These are phyloP conservation scores for Sphenostylis stenocarpa DNA, from an alignment of 306 rosid genomes.

Conservation along the genomic window DNA sequence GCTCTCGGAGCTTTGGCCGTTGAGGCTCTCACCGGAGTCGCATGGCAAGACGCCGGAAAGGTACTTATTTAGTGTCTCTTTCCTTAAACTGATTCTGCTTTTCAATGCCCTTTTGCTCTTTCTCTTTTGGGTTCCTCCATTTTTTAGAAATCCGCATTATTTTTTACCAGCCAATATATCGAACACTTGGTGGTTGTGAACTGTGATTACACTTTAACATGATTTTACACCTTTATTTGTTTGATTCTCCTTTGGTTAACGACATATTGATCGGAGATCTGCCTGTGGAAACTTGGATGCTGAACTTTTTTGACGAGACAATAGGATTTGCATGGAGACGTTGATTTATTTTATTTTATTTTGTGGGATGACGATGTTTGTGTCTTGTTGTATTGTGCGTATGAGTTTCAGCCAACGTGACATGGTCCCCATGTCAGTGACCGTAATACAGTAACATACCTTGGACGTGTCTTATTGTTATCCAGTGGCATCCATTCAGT, in stretches of 20 bases:
- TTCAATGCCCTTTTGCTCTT: conserved; percentile 1
- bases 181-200: conserved; percentile 5
- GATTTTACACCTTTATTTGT: not conserved
- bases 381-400: not conserved
- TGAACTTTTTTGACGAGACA: conserved; percentile 14
- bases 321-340: conserved; percentile 20
- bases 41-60: conserved; percentile 97
- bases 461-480: conserved; percentile 42
- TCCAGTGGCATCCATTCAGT: conserved; percentile 22
- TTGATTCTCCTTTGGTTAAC: not conserved
- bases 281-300: conserved; percentile 23
- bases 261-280: not conserved
- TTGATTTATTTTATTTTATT: conserved; percentile 22
- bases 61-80: conserved; percentile 24
- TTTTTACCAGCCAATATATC: not conserved
- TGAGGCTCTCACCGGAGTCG: conserved; percentile 70
- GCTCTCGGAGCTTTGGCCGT: conserved; percentile 78
- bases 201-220: not conserved
- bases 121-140: not conserved
- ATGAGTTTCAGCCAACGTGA: conserved; percentile 16
- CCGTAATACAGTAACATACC: conserved; percentile 12
- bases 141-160: not conserved
- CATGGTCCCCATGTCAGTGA: conserved; percentile 33
- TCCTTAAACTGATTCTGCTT: not conserved
- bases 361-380: not conserved